Conservation (phyloP, 495 filamentous ascomycete genomes). For the Aspergillus taichungensis region DNA sequence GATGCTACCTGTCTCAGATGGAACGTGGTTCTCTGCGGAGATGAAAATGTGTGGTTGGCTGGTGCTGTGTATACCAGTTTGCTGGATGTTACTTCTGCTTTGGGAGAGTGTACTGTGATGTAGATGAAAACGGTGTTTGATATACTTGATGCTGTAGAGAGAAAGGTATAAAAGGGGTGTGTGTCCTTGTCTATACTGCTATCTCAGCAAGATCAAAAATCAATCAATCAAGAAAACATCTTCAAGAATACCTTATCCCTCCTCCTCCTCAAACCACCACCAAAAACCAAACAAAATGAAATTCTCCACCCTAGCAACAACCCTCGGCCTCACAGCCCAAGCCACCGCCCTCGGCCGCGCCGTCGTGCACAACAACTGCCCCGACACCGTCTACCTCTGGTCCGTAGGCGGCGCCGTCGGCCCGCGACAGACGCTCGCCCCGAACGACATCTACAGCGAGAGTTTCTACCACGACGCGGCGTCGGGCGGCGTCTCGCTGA, state of each 20-base stretch:
- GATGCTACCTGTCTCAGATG: no score
- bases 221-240: background rate
- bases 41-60: no score
- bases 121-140: no score
- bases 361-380: conserved; percentile 44
- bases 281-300: conserved; percentile 17
- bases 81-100: no score
- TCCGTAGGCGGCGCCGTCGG: conserved; percentile 43
- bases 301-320: conserved; percentile 17
- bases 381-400: conserved; percentile 42
- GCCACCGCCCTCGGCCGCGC: conserved; percentile 42
- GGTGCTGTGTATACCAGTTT: no score
- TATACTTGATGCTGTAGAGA: background rate
- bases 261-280: background rate
- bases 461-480: conserved; percentile 33
- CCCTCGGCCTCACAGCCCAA: conserved; percentile 19
- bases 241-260: background rate
- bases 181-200: background rate
- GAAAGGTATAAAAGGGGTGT: conserved; percentile 6
- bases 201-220: background rate
- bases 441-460: conserved; percentile 33
- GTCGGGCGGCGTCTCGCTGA: conserved; percentile 48
- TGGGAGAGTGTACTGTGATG: no score
- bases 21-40: no score
- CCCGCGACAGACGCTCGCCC: conserved; percentile 27